Evolutionary conservation across 768 basidiomycete genomes (phyloP).

Genomic region (Lentinula guzmanii): DNA sequence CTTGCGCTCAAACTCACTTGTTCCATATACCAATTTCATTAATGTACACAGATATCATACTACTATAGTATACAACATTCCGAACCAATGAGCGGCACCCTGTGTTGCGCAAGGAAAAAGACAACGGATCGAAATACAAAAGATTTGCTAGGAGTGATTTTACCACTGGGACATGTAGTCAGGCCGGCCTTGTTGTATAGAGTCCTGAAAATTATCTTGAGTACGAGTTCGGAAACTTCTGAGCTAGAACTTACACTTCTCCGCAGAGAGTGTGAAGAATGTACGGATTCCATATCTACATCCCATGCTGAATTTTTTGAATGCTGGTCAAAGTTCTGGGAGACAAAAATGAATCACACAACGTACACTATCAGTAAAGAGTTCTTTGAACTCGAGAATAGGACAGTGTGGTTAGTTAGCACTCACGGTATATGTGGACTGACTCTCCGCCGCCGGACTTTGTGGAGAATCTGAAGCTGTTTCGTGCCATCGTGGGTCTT

Average conservation of each 20-base stretch:
- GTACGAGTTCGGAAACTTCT: not conserved
- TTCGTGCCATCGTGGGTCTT: not conserved
- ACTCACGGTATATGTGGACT: not conserved
- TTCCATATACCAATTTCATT: too few relatives aligned
- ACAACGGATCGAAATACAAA: not conserved
- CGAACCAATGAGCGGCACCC: not conserved
- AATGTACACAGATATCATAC: not conserved
- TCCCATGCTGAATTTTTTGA: not conserved
- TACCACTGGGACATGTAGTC: conserved; percentile 4
- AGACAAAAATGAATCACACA: not conserved
- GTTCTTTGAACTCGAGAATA: not conserved
- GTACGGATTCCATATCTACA: not conserved
- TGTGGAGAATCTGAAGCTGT: not conserved
- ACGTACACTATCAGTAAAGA: not conserved
- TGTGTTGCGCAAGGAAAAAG: not conserved
- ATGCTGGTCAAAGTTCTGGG: not conserved
- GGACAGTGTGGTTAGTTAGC: not conserved
- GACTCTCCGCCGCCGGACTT: not conserved
- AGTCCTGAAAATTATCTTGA: not conserved
- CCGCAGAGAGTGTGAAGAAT: not conserved
- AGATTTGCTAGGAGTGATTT: not conserved
- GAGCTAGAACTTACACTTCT: not conserved
- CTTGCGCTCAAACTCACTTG: too few relatives aligned
- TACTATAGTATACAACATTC: not conserved
- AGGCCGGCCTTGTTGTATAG: not conserved